These are phyloP conservation scores for Oryza brachyantha DNA, from an alignment of 176 grass and related monocot genomes.

Conservation along the genomic window DNA sequence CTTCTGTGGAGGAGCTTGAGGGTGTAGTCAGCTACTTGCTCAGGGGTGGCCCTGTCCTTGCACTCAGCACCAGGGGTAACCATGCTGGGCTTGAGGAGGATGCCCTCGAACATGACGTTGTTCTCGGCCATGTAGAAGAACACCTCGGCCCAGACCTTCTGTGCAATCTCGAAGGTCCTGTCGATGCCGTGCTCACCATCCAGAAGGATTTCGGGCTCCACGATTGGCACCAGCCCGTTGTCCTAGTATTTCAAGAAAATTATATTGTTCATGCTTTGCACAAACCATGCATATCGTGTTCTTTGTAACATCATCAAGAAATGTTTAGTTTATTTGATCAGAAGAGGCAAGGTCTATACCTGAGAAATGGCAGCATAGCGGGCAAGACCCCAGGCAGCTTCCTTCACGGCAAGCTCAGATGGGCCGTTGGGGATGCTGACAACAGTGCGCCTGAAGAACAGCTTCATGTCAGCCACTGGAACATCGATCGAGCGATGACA, in stretches of 20 bases:
- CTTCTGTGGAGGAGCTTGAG: conserved; percentile 90
- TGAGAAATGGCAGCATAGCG: conserved; percentile 95
- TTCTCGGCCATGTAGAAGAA: conserved; percentile 94
- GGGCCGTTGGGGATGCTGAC: conserved; percentile 97
- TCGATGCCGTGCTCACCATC: conserved; percentile 88
- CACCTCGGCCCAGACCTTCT: conserved; percentile 87
- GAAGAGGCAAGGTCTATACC: conserved; percentile 22
- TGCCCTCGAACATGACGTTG: conserved; percentile 88
- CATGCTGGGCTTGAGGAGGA: conserved; percentile 99
- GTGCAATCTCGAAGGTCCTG: conserved; percentile 82
- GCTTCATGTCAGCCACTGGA: conserved; percentile 15
- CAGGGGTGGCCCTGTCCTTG: conserved; percentile 69
- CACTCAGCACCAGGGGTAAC: conserved; percentile 90
- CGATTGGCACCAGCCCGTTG: conserved; percentile 95
- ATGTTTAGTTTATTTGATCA: too few relatives aligned
- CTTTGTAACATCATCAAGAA: background rate
- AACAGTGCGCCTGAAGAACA: conserved; percentile 79
- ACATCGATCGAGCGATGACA: background rate
- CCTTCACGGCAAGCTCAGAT: conserved; percentile 89
- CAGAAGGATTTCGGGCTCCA: conserved; percentile 93
- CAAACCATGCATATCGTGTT: too few relatives aligned
- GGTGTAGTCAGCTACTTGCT: conserved; percentile 82
- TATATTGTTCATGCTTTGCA: background rate
- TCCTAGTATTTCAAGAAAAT: conserved; percentile 46
- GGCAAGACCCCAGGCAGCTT: conserved; percentile 97